A percentile compares a stretch with the other conserved stretches of the same genome.
Conservation (phyloP, 495 filamentous ascomycete species). For the Lindgomyces ingoldianus region DNA sequence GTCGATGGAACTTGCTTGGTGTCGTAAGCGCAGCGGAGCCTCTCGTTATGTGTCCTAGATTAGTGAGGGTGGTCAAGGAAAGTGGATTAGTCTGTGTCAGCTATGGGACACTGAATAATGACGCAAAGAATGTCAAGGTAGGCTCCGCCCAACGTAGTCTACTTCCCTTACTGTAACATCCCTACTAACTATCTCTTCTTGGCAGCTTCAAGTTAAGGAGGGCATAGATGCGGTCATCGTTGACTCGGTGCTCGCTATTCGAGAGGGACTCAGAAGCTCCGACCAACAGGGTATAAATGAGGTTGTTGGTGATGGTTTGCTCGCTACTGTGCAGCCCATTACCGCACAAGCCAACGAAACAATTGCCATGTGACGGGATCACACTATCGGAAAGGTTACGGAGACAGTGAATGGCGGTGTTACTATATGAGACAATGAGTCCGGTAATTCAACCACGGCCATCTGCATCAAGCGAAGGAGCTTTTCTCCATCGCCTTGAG, state of each 20-base stretch:
- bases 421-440: no score
- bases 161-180: conserved; percentile 30
- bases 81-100: conserved; percentile 93
- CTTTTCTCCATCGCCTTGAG: no score
- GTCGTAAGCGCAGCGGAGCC: conserved; percentile 84
- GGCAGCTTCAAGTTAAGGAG: conserved; percentile 83
- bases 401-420: no score
- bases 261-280: conserved; percentile 63
- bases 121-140: conserved; percentile 79
- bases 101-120: conserved; percentile 87
- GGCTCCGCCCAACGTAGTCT: conserved; percentile 33
- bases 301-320: not conserved
- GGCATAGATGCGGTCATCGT: conserved; percentile 98
- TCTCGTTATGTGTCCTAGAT: conserved; percentile 80
- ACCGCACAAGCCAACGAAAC: no score
- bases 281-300: conserved; percentile 5
- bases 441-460: no score
- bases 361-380: no score
- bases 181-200: not conserved
- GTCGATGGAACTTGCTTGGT: conserved; percentile 89
- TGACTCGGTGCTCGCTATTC: conserved; percentile 83
- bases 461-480: no score
- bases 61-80: conserved; percentile 95
- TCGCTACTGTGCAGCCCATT: no score
- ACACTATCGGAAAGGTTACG: no score